These are phyloP conservation scores for Apiospora kogelbergensis DNA, from an alignment of 2,329 filamentous ascomycete genomes.

Conservation along the genomic window DNA sequence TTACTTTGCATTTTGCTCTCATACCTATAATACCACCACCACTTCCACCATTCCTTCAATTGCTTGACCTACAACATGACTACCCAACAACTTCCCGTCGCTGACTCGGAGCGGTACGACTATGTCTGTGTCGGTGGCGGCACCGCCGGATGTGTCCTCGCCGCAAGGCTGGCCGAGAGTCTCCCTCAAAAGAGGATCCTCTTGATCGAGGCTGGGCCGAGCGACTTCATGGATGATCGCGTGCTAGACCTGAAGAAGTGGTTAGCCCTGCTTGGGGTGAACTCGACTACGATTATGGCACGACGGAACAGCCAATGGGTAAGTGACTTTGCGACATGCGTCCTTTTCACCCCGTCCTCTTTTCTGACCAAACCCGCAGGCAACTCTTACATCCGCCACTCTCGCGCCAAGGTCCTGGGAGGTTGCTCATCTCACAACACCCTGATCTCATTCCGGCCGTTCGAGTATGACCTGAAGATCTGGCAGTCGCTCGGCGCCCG, in stretches of 20 bases:
- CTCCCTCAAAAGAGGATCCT: slow-evolving; percentile 79
- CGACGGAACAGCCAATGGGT: slow-evolving; percentile 82
- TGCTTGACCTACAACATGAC: slow-evolving; percentile 39
- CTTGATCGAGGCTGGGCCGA: slow-evolving; percentile 84
- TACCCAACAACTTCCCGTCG: slow-evolving; percentile 64
- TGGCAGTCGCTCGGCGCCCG: slow-evolving; percentile 82
- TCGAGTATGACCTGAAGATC: slow-evolving; percentile 81
- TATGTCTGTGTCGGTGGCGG: slow-evolving; percentile 85
- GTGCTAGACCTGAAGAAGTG: slow-evolving; percentile 86
- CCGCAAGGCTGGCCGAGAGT: slow-evolving; percentile 77
- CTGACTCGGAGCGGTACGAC: slow-evolving; percentile 70
- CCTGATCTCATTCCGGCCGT: slow-evolving; percentile 87
- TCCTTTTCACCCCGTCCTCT: neutral
- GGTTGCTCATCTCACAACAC: slow-evolving; percentile 95
- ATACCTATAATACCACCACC: neutral
- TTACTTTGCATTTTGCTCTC: neutral
- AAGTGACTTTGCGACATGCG: slow-evolving; percentile 23
- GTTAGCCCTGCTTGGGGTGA: slow-evolving; percentile 83
- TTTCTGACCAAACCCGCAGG: slow-evolving; percentile 46
- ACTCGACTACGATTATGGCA: slow-evolving; percentile 88
- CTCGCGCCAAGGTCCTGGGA: slow-evolving; percentile 86
- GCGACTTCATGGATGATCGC: slow-evolving; percentile 84
- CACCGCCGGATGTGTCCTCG: slow-evolving; percentile 83
- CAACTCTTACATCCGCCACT: slow-evolving; percentile 90
- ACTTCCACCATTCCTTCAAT: neutral